Evolutionary conservation across 352 stramenopile genomes (phyloP).

Genomic region (Globisporangium paroecandrum): DNA sequence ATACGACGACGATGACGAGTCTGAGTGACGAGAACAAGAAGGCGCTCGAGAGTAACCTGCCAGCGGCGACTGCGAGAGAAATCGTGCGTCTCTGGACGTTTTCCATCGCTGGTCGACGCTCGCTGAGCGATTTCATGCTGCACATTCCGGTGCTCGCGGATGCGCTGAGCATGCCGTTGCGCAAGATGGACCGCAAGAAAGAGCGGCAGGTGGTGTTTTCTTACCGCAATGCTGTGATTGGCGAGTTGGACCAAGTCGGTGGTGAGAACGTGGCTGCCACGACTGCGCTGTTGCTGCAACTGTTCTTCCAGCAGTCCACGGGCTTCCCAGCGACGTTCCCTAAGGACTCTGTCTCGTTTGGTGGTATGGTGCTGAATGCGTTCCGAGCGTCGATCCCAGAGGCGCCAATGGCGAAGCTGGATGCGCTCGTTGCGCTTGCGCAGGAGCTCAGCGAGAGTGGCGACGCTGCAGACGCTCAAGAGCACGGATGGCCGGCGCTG

Average conservation of each 20-base stretch:
- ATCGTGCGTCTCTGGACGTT: conserved; percentile 72
- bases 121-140: conserved; percentile 55
- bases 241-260: conserved; percentile 34
- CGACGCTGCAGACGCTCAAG: conserved; percentile 5
- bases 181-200: conserved; percentile 81
- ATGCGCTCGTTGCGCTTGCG: conserved; percentile 24
- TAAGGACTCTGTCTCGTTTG: conserved; percentile 28
- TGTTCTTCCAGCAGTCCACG: conserved; percentile 72
- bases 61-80: conserved; percentile 40
- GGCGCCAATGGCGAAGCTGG: conserved; percentile 28
- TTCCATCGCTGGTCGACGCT: conserved; percentile 49
- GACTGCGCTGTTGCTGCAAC: conserved; percentile 35
- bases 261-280: conserved; percentile 29
- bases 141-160: conserved; percentile 57
- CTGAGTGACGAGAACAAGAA: conserved; percentile 70
- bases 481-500: conserved; percentile 19
- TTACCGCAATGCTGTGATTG: conserved; percentile 50
- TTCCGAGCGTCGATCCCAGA: conserved; percentile 36
- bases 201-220: conserved; percentile 69
- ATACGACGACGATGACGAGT: conserved; percentile 20
- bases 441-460: background rate
- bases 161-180: conserved; percentile 69
- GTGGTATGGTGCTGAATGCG: conserved; percentile 37
- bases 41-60: conserved; percentile 52
- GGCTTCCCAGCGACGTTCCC: conserved; percentile 50